phyloP scores from a whole-genome alignment of 345 rosid species.

The Eutrema yunnanense region DNA sequence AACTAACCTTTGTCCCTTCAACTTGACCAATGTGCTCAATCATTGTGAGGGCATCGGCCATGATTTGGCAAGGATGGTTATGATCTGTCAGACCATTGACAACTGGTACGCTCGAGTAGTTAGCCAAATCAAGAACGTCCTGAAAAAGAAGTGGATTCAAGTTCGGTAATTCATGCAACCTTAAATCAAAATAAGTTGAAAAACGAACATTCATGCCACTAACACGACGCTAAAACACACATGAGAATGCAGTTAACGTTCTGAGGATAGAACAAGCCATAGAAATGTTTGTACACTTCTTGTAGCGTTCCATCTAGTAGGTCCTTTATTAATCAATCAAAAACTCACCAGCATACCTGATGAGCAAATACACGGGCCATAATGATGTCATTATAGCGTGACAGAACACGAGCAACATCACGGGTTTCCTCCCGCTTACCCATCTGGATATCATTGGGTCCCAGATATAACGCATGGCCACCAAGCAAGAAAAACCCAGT shows the following conservation, averaged over 20 bases:
- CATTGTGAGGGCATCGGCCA: slow-evolving; percentile 98
- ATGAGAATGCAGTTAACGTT: background rate
- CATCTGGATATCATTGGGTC: slow-evolving; percentile 94
- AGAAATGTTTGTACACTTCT: background rate
- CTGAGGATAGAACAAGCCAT: background rate
- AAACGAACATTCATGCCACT: background rate
- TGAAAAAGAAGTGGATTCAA: slow-evolving; percentile 26
- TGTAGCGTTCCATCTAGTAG: background rate
- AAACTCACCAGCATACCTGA: slow-evolving; percentile 93
- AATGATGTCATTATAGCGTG: slow-evolving; percentile 80
- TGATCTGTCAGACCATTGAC: slow-evolving; percentile 90
- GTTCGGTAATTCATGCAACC: background rate
- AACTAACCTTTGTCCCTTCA: slow-evolving; percentile 85
- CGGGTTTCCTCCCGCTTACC: slow-evolving; percentile 95
- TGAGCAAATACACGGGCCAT: slow-evolving; percentile 97
- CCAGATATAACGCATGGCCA: slow-evolving; percentile 89
- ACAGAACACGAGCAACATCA: slow-evolving; percentile 90
- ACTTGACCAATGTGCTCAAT: slow-evolving; percentile 80
- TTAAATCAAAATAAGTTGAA: background rate
- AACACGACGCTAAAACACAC: background rate
- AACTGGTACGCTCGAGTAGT: slow-evolving; percentile 75
- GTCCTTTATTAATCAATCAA: background rate
- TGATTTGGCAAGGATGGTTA: slow-evolving; percentile 95
- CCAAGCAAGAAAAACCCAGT: slow-evolving; percentile 92
- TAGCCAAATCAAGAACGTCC: slow-evolving; percentile 92